Conservation (phyloP, 2,329 filamentous ascomycete species). For the Orbilia brochopaga region DNA sequence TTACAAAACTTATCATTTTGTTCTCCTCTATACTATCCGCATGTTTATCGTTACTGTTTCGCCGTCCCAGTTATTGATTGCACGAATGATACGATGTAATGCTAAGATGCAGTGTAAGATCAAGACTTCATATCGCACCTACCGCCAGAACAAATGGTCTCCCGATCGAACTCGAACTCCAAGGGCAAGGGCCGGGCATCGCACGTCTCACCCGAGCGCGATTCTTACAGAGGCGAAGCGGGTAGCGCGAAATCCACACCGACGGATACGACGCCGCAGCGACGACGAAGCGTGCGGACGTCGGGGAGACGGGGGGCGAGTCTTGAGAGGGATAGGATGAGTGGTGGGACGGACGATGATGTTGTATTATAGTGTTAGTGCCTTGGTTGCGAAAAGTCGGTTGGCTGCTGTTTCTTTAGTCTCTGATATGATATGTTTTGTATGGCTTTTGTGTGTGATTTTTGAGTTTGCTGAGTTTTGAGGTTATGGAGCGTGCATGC, state of each 20-base stretch:
- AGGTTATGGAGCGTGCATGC: no score
- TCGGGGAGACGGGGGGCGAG: slow-evolving; percentile 31
- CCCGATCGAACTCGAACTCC: slow-evolving; percentile 48
- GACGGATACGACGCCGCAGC: slow-evolving; percentile 40
- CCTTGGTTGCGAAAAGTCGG: slow-evolving; percentile 13
- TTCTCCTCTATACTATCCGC: not conserved
- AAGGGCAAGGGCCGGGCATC: slow-evolving; percentile 46
- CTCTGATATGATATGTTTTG: not conserved
- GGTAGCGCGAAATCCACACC: slow-evolving; percentile 26
- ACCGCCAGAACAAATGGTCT: slow-evolving; percentile 28
- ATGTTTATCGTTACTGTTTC: not conserved
- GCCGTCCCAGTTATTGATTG: slow-evolving; percentile 1
- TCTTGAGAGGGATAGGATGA: slow-evolving; percentile 36
- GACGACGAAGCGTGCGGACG: slow-evolving; percentile 38
- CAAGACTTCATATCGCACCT: slow-evolving; percentile 31
- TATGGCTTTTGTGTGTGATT: not conserved
- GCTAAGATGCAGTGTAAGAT: slow-evolving; percentile 31
- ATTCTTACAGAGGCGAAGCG: slow-evolving; percentile 28
- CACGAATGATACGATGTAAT: slow-evolving; percentile 1
- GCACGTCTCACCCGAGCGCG: slow-evolving; percentile 42
- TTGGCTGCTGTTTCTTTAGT: not conserved
- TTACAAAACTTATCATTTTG: slow-evolving; percentile 8
- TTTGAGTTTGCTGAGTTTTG: not conserved
- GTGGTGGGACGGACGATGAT: slow-evolving; percentile 28
- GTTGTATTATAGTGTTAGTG: slow-evolving; percentile 29